Percentiles rank a stretch among this genome's conserved stretches.
Evolutionary conservation across 2,329 filamentous ascomycete species (phyloP).

Genomic region (Colletotrichum camelliae): DNA sequence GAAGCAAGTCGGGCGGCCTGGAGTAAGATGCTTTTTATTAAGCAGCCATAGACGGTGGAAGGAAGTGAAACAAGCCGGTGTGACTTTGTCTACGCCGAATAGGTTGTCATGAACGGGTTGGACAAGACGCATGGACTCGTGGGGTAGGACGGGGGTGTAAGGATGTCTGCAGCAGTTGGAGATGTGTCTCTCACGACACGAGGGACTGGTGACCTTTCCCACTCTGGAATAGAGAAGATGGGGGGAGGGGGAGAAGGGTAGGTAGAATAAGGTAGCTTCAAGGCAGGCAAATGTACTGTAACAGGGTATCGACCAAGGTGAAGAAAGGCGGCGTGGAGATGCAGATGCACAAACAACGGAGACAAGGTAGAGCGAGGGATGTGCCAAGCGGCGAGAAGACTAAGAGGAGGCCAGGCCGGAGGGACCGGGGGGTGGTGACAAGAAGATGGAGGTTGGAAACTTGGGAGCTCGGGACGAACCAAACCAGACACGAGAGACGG

Average conservation of each 20-base stretch:
- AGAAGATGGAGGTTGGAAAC: background rate
- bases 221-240: background rate
- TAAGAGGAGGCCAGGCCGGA: conserved; percentile 6
- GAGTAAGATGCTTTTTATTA: conserved; percentile 16
- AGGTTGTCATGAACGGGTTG: conserved; percentile 22
- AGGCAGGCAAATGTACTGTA: background rate
- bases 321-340: background rate
- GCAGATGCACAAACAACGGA: conserved; percentile 3
- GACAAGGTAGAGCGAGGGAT: background rate
- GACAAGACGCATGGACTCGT: conserved; percentile 22
- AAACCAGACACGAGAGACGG: background rate
- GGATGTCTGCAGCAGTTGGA: conserved; percentile 19
- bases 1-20: background rate
- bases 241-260: background rate
- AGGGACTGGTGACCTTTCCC: background rate
- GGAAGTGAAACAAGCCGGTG: conserved; percentile 41
- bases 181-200: background rate
- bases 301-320: background rate
- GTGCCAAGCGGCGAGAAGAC: conserved; percentile 11
- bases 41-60: conserved; percentile 18
- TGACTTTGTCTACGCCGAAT: conserved; percentile 29
- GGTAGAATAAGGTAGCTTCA: background rate
- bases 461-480: background rate
- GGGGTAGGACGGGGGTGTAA: conserved; percentile 18
- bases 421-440: background rate